Percentiles rank a stretch among this genome's conserved stretches.
These are phyloP conservation scores for Harrya chromipes DNA, from an alignment of 768 basidiomycete species.

Conservation along the genomic window DNA sequence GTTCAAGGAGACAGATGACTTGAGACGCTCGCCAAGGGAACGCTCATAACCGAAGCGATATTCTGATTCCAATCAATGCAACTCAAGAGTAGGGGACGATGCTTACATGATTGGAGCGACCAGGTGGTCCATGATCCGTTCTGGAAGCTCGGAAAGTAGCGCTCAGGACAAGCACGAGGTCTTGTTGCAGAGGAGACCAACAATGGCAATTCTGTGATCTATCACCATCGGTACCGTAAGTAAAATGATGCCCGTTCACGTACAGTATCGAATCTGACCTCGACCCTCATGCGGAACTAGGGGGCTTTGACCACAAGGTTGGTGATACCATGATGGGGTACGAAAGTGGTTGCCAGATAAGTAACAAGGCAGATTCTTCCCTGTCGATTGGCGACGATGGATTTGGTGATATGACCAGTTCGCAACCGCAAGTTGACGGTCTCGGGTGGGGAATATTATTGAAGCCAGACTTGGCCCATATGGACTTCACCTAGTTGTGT, in stretches of 20 bases:
- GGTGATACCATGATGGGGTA: background rate
- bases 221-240: conserved; percentile 31
- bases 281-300: conserved; percentile 24
- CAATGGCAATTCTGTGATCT: conserved; percentile 23
- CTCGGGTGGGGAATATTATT: background rate
- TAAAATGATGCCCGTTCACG: conserved; percentile 29
- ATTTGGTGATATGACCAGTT: background rate
- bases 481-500: conserved; percentile 14
- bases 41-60: conserved; percentile 6
- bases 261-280: conserved; percentile 16
- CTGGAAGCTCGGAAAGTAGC: conserved; percentile 25
- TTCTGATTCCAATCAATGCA: background rate
- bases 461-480: background rate
- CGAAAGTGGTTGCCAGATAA: background rate
- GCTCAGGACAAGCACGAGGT: conserved; percentile 17
- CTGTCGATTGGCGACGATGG: conserved; percentile 2
- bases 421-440: background rate
- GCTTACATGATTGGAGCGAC: conserved; percentile 19
- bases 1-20: background rate
- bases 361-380: background rate
- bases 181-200: conserved; percentile 9
- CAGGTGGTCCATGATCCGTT: conserved; percentile 21
- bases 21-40: conserved; percentile 6
- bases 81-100: background rate
- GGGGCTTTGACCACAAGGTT: conserved; percentile 11